These are phyloP conservation scores for Botrytis galanthina DNA, from an alignment of 2,329 filamentous ascomycete species.

Conservation along the genomic window DNA sequence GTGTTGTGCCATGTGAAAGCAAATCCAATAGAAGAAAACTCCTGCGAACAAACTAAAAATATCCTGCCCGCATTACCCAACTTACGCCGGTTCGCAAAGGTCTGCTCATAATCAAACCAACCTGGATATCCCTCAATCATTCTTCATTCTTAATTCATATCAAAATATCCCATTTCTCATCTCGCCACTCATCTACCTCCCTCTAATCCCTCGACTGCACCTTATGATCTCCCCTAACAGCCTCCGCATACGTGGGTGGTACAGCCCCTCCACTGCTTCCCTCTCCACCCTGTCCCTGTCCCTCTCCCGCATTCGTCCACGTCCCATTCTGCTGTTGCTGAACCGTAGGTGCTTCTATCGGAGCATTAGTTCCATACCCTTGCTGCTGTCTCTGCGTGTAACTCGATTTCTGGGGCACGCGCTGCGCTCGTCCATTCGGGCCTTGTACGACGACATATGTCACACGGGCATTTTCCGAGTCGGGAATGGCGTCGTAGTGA, in stretches of 20 bases:
- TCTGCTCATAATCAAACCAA: not conserved
- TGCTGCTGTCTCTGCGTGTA: conserved; percentile 28
- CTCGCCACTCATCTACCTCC: not conserved
- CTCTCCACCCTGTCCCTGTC: conserved; percentile 40
- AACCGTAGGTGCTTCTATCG: conserved; percentile 37
- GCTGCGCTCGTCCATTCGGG: conserved; percentile 40
- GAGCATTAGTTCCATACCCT: conserved; percentile 38
- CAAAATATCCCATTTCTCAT: not conserved
- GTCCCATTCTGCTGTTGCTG: conserved; percentile 38
- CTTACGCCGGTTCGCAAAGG: not conserved
- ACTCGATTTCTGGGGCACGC: conserved; percentile 31
- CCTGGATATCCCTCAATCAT: not conserved
- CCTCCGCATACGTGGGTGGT: conserved; percentile 87
- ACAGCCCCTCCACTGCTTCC: conserved; percentile 48
- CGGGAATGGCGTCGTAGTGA: conserved; percentile 51
- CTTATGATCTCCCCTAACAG: conserved; percentile 87
- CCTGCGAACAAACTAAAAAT: not conserved
- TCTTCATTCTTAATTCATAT: conserved; percentile 3
- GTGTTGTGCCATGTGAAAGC: not conserved
- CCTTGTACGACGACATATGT: conserved; percentile 75
- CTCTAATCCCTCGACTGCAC: conserved; percentile 56
- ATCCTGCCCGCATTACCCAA: not conserved
- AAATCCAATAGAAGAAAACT: not conserved
- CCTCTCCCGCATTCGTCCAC: conserved; percentile 37
- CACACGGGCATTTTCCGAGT: conserved; percentile 58